A percentile compares a stretch with the other conserved stretches of the same genome.
Conservation (phyloP, 345 rosid species). For the Eucalyptus sideroxylon region DNA sequence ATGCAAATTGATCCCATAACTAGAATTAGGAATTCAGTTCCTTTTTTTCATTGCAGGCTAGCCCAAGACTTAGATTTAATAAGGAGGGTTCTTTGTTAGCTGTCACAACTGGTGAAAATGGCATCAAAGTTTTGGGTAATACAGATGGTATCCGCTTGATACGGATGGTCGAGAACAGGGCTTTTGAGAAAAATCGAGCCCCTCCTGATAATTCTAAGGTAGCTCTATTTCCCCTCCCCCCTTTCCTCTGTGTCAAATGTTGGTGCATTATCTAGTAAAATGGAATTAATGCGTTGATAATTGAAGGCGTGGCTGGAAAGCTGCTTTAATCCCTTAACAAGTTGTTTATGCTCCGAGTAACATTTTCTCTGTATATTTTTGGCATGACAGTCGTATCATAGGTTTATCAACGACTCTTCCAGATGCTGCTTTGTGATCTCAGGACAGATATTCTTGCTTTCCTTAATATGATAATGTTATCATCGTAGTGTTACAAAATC, state of each 20-base stretch:
- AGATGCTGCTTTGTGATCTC: neutral
- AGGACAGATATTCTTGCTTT: neutral
- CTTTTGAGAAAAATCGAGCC: conserved; percentile 21
- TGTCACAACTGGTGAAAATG: conserved; percentile 46
- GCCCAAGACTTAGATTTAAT: conserved; percentile 53
- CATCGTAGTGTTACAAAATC: neutral
- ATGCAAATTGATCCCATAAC: neutral
- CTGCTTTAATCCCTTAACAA: neutral
- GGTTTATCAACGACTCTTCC: neutral
- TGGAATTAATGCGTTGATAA: neutral
- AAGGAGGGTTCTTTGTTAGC: conserved; percentile 55
- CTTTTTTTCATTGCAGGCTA: conserved; percentile 22
- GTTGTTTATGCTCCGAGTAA: neutral
- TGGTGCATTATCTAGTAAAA: neutral
- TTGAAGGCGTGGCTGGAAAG: neutral
- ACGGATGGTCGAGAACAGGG: conserved; percentile 26
- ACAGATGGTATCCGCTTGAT: conserved; percentile 32
- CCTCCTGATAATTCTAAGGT: conserved; percentile 37
- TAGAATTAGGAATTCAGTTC: neutral
- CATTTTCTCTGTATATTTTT: neutral
- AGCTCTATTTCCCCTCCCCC: neutral
- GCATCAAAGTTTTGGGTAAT: conserved; percentile 42
- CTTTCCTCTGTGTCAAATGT: neutral
- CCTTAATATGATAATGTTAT: neutral
- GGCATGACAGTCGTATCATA: neutral